Base-by-base conservation (phyloP, 106 monocot species). In the Chionographis japonica region DNA sequence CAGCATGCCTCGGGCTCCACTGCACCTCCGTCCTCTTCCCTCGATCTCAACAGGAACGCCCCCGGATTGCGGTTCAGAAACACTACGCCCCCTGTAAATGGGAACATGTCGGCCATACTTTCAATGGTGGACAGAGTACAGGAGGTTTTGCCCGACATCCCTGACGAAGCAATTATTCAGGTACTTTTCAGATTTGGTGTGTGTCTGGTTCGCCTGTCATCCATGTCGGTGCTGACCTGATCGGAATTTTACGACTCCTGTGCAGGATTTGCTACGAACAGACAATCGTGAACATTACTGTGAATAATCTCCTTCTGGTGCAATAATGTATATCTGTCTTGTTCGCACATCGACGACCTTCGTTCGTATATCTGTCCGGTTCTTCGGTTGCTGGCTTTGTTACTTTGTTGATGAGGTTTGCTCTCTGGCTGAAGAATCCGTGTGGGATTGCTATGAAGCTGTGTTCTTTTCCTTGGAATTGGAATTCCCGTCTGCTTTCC, bases 101-200 rank as follows among this genome's bases (percentile, higher is more conserved):
- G 67, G 40, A 84, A 76, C 38, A 63, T 72, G 67, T 50, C 83
- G 0, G 81, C 84, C 15, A 53, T 95, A 55, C 88, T 84, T 41
- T 54, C 82, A 40, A 90, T 98, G 98, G 87, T 83, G 43, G 85
- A 80, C 50, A 89, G 93, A 63, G 93, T 93, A 37, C 62, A 92
- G 19, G 98, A 98, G 77, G 83, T 98, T 75, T 79, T 98, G 64
- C 98, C 98, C 10, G 93, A 98, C 52, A 83, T 98, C 20, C 93
- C 87, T 13, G 90, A 90, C 52, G 98, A 93, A 60, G 56, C 93
- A 74, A 98, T 93, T 56, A 83, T 98, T 69, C 83, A 93, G 98
- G 98, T 98, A 78, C 38, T 3, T 56, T 36, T 54, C 7, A 39
- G 16, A 66, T 60, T 52, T 64, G 14, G 17, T 38, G 14, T 52